A percentile compares a stretch with the other conserved stretches of the same genome.
Conservation (phyloP, 208 protist species). For the Wallacemonas sp. region DNA sequence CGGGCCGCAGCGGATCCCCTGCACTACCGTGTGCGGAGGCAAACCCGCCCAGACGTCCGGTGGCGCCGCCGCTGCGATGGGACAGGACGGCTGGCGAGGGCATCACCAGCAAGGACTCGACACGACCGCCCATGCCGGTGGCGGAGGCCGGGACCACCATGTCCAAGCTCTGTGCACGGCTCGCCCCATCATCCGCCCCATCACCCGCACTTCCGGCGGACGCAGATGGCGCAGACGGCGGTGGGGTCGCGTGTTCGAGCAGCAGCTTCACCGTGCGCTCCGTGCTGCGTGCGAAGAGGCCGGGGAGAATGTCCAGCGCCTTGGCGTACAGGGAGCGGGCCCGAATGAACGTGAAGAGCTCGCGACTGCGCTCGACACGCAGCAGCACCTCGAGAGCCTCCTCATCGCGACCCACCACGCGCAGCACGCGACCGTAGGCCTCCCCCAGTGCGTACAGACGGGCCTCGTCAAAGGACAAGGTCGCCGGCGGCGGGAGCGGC, state of each 20-base stretch:
- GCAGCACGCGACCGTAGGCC: constrained; percentile 57
- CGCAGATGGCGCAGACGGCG: background rate
- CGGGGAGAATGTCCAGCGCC: constrained; percentile 46
- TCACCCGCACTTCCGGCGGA: background rate
- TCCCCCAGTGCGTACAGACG: constrained; percentile 46
- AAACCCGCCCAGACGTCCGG: background rate
- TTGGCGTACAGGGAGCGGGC: constrained; percentile 22
- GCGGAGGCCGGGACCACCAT: too few relatives aligned
- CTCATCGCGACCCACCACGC: constrained; percentile 41
- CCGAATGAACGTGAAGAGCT: constrained; percentile 48
- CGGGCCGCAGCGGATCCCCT: constrained; percentile 40
- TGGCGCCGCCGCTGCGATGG: background rate
- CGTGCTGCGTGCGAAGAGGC: constrained; percentile 55
- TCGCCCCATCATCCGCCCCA: too few relatives aligned
- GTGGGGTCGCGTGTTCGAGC: constrained; percentile 36
- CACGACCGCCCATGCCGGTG: background rate
- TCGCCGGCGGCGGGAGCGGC: background rate
- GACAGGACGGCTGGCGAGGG: background rate
- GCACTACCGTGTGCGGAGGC: constrained; percentile 10
- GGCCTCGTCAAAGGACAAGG: constrained; percentile 26
- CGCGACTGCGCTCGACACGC: constrained; percentile 39
- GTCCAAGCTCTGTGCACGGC: too few relatives aligned
- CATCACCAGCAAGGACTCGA: background rate
- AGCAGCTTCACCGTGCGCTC: constrained; percentile 53
- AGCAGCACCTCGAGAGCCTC: constrained; percentile 69